Conservation (phyloP, 352 stramenopile genomes). For the Paralagenidium karlingii region DNA sequence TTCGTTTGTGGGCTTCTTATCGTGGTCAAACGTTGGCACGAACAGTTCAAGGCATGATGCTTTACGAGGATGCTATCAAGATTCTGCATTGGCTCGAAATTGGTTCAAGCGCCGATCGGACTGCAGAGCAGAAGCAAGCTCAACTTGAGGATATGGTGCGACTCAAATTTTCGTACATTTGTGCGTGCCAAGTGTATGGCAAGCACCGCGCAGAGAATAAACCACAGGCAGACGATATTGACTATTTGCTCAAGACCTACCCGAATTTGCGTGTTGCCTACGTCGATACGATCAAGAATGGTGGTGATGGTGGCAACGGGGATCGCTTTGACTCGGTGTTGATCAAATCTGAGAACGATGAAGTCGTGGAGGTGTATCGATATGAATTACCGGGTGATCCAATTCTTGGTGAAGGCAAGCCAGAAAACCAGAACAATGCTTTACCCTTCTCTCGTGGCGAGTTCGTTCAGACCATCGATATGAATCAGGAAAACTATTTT, state of each 20-base stretch:
- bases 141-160: conserved; percentile 77
- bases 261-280: conserved; percentile 79
- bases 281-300: conserved; percentile 46
- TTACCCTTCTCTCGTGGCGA: conserved; percentile 67
- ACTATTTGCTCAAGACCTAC: conserved; percentile 68
- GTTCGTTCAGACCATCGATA: conserved; percentile 83
- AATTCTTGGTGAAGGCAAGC: conserved; percentile 72
- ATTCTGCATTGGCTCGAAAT: conserved; percentile 80
- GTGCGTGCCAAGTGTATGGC: conserved; percentile 73
- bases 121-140: conserved; percentile 58
- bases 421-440: conserved; percentile 81
- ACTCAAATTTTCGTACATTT: conserved; percentile 81
- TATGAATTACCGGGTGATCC: conserved; percentile 72
- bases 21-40: conserved; percentile 65
- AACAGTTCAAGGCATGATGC: conserved; percentile 78
- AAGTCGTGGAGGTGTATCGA: conserved; percentile 71
- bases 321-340: conserved; percentile 60
- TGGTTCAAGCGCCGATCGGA: conserved; percentile 46
- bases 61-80: conserved; percentile 81
- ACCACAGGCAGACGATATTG: conserved; percentile 63
- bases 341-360: conserved; percentile 64
- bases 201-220: conserved; percentile 57
- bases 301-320: conserved; percentile 7
- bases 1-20: conserved; percentile 73
- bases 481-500: conserved; percentile 84